Base-by-base conservation (phyloP, 768 basidiomycete genomes). In the Lactifluus subvellereus region DNA sequence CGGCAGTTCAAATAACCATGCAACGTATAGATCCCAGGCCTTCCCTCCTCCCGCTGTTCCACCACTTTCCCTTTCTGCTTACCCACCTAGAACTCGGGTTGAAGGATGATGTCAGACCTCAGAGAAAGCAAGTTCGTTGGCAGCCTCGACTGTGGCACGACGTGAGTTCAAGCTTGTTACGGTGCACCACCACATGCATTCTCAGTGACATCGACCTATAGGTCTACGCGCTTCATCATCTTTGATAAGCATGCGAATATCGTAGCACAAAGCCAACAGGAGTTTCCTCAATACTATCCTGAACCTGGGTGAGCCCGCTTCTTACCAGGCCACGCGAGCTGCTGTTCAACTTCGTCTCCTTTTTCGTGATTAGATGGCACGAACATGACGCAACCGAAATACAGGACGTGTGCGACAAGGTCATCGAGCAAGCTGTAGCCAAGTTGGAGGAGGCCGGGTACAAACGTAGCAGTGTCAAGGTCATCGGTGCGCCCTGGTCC, bases 261-360 rank as follows among this genome's bases (percentile, higher is more conserved):
- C 69, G 77, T 98, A 61, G 89, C 89, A 3, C 85, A 93, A 73
- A 85, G 91, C 71, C 96, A 98, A 74, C 78, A 86, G 13, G 96
- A 98, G 74, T 98, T 98, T 72, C 85, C 91, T 51, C 95, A 98
- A 71, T 93, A 95, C 74, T 93, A 93, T 70, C 90, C 90, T 4
- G 80, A 91, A 71, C 91, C 94, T 3, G 91, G 92, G 86, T 88
- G 61, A 67, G 69, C 38, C 30, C 18, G 16, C 32, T 43, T 16
- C 40, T 58, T 14, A 45, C 22, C 22, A 16, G 30, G 6, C 20
- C 13, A 0, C 43, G n/a, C 22, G n/a, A 37, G 3, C 27, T 16
- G 32, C 38, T 50, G 22, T 27, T 35, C 16, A 27, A 18, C 9
- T 10, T 1, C 45, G 18, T 43, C n/a, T 45, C 48, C 30, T 22